Base-by-base conservation (phyloP, 1,284 basidiomycete genomes). In the Apiotrichum domesticum region DNA sequence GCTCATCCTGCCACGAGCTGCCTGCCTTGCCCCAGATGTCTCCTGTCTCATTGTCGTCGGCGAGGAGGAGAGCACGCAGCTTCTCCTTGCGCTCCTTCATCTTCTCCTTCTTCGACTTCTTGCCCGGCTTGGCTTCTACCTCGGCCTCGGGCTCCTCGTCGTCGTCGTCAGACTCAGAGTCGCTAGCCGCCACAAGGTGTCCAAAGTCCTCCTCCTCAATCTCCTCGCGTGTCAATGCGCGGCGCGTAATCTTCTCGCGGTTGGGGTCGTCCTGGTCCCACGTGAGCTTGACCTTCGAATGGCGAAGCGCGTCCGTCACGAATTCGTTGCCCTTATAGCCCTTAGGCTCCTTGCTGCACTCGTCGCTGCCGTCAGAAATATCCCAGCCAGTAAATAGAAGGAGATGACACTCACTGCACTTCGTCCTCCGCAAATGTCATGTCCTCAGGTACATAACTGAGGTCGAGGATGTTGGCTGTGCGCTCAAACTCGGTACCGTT, bases 261-360 rank as follows among this genome's bases (percentile, higher is more conserved):
- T 95, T 88, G 2, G 90, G 87, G 68, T 98, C 95, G 74, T 98
- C 96, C 63, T 94, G 90, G 69, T 98, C 96, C 96, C 96, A 99
- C 8, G 95, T 98, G 33, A 98, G 81, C 70, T 90, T 95, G 64
- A 98, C 95, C 78, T 92, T 94, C 11, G 96, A 98, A 74, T 98
- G 94, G 7, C 96, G 87, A n/a, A 99, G 83, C 6, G 94, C 94
- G 71, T 95, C 91, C 1, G 96, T 99, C 35, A 88, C 87, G 69
- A 95, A 99, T 50, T 98, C 92, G 37, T 95, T 82, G 1, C 84
- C 85, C 71, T 87, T 88, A 78, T 91, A 92, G n/a, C 81, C 78
- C 52, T 85, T 77, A 15, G 73, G 71, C 33, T 82, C 84, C 61
- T 87, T 85, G 0, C 81, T 85, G 1, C 89, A 88, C 72, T 95